Conservation (phyloP, 345 rosid species). For the Anastatica hierochuntica region DNA sequence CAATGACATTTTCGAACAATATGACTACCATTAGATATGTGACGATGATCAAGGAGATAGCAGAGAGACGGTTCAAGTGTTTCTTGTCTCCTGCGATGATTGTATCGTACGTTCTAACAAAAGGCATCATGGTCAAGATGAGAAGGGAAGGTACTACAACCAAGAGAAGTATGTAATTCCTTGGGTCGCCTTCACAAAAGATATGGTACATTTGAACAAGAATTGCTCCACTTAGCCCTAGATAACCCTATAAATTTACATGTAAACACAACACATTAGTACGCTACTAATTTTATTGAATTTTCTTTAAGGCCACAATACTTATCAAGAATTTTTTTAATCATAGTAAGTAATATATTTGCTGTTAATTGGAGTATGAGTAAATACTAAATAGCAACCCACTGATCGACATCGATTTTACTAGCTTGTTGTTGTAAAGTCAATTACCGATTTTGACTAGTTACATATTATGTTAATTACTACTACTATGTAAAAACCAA, state of each 20-base stretch:
- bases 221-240: constrained; percentile 82
- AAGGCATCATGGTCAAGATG: constrained; percentile 46
- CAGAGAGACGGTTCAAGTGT: constrained; percentile 63
- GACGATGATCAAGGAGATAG: constrained; percentile 45
- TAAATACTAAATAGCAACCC: too few relatives aligned
- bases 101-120: constrained; percentile 47
- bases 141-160: constrained; percentile 52
- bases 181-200: constrained; percentile 40
- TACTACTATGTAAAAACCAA: too few relatives aligned
- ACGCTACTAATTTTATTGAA: too few relatives aligned
- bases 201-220: constrained; percentile 64
- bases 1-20: constrained; percentile 40
- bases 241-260: constrained; percentile 48
- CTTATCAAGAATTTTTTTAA: too few relatives aligned
- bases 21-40: constrained; percentile 56
- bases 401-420: too few relatives aligned
- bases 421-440: too few relatives aligned
- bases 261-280: background rate
- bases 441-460: too few relatives aligned
- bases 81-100: constrained; percentile 46
- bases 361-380: too few relatives aligned
- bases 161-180: constrained; percentile 56
- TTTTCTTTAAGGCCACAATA: too few relatives aligned
- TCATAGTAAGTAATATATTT: too few relatives aligned
- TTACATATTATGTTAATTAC: too few relatives aligned